Evolutionary conservation across 1,284 basidiomycete genomes (phyloP), one percentile per base, ranked within the genome.

Genomic region (Cryptococcus sp.): DNA sequence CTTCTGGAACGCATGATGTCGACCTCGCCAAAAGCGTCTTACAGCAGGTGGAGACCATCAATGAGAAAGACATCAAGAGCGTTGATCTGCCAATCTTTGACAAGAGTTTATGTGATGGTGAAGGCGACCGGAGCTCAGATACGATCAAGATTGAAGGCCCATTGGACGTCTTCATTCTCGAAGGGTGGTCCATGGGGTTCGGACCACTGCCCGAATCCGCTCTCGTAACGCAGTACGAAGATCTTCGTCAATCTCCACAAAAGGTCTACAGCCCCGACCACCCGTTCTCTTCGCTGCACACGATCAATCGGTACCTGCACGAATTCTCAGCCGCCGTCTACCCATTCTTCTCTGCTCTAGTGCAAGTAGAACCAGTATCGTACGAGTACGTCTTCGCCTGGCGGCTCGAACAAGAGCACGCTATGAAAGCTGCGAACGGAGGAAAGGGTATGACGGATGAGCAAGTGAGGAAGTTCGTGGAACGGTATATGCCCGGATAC

Each of bases 361-460:
- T 77, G 19, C 63, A 68, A 45, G 60, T 77, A 50, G 63, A 70
- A 49, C 75, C 75, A 15, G 56, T 62, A 35, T 64, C 59, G 13
- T 71, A 70, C 54, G 66, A 73, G 22, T 64, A 72, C 55, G 70
- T 79, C 35, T 75, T 78, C 64, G 43, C 54, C 11, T 94, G 92
- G 93, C 82, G 92, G 20, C 76, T 89, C 23, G 82, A 95, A 73
- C 92, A 94, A 75, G 93, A 96, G 69, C 89, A 88, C 58, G 70
- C 83, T 52, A 93, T 95, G 91, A 94, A 92, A 74, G 81, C 83
- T 0, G 73, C 73, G 42, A 93, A 92, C 62, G 91, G 90, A 47
- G 91, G 91, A 5, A 81, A 81, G 43, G 92, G 92, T 3, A 94
- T 96, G 93, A 82, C 85, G 0, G 91, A 94, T 67, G 85, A 84